A percentile compares a stretch with the other conserved stretches of the same genome.
These are phyloP conservation scores for Backusella macrospora DNA, from an alignment of 192 early-diverging fungal genomes.

Conservation along the genomic window DNA sequence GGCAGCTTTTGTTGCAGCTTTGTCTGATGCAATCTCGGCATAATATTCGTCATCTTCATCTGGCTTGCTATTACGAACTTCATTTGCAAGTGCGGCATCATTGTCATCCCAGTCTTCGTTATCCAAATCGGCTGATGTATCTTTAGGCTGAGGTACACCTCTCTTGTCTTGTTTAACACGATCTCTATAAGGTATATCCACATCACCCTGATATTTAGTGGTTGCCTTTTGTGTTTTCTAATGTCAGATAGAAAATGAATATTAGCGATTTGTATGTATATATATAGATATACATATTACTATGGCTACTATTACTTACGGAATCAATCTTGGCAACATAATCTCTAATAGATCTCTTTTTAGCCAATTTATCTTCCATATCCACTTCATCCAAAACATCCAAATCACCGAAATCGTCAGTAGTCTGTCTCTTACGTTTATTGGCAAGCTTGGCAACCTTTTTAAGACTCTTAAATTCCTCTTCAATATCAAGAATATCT, in stretches of 20 bases:
- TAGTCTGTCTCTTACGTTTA: slow-evolving; percentile 42
- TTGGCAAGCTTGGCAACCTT: slow-evolving; percentile 42
- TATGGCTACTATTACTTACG: slow-evolving; percentile 33
- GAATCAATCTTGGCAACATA: slow-evolving; percentile 71
- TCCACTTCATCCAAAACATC: slow-evolving; percentile 76
- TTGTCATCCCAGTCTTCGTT: slow-evolving; percentile 63
- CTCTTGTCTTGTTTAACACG: slow-evolving; percentile 46
- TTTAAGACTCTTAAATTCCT: slow-evolving; percentile 52
- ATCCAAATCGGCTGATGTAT: slow-evolving; percentile 50
- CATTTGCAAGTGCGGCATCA: slow-evolving; percentile 54
- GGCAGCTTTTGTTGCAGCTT: slow-evolving; percentile 56
- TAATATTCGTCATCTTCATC: slow-evolving; percentile 65
- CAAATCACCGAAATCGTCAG: slow-evolving; percentile 77
- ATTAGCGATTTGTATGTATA: neutral
- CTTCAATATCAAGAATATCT: slow-evolving; percentile 33
- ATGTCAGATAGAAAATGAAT: neutral
- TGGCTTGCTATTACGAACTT: slow-evolving; percentile 39
- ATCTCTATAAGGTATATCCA: slow-evolving; percentile 82
- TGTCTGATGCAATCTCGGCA: slow-evolving; percentile 43
- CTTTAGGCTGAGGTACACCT: slow-evolving; percentile 50
- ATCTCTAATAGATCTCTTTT: slow-evolving; percentile 60
- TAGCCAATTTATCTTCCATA: slow-evolving; percentile 76
- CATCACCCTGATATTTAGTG: slow-evolving; percentile 68
- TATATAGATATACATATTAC: no score
- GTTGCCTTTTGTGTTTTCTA: slow-evolving; percentile 40